Conservation (phyloP, 1,284 basidiomycete genomes). For the Rhodotorula mucilaginosa region DNA sequence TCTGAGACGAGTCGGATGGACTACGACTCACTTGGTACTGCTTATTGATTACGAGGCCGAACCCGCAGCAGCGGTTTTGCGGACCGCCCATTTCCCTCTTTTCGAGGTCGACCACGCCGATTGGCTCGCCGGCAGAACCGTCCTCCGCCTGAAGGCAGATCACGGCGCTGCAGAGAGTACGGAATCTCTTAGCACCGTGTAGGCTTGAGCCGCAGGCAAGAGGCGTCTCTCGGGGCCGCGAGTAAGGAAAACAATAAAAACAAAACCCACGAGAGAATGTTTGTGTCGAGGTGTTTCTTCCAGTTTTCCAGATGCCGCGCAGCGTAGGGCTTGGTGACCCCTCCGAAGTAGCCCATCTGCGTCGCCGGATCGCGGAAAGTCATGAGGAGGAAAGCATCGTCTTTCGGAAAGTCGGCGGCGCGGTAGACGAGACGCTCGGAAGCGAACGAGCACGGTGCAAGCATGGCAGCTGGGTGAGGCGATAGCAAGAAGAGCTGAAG, state of each 20-base stretch:
- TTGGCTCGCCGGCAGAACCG: background rate
- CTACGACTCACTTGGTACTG: background rate
- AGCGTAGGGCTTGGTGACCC: background rate
- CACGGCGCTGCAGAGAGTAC: background rate
- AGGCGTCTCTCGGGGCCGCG: too few relatives aligned
- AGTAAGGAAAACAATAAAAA: too few relatives aligned
- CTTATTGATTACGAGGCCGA: background rate
- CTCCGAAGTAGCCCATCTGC: background rate
- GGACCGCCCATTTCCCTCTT: background rate
- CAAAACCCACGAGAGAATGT: background rate
- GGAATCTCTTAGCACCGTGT: too few relatives aligned
- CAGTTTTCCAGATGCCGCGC: background rate
- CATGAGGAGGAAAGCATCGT: conserved; percentile 1
- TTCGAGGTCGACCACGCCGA: background rate
- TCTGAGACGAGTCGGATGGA: background rate
- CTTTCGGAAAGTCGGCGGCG: background rate
- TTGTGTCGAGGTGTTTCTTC: background rate
- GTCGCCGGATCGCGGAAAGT: background rate
- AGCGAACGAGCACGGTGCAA: conserved; percentile 6
- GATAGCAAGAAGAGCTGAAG: background rate
- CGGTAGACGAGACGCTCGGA: conserved; percentile 19
- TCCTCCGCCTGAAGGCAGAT: background rate
- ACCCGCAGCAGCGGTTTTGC: background rate
- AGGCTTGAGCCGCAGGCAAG: too few relatives aligned
- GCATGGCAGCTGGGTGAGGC: background rate